Evolutionary conservation across 495 filamentous ascomycete species (phyloP).

Genomic region (Aspergillus sparsus): DNA sequence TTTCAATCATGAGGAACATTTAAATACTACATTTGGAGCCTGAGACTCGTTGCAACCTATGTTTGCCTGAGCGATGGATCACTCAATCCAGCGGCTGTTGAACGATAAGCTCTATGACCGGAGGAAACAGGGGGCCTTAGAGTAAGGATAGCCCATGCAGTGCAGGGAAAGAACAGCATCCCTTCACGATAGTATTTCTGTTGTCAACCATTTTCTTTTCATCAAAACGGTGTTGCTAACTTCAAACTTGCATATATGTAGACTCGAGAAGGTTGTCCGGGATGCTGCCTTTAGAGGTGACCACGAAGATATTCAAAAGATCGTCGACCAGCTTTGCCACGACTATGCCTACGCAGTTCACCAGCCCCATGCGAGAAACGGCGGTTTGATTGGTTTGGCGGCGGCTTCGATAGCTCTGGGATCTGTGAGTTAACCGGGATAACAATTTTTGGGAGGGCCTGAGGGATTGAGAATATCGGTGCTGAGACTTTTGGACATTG

Average conservation of each 20-base stretch:
- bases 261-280: conserved; percentile 87
- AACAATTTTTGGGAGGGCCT: not conserved
- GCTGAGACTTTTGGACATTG: conserved; percentile 27
- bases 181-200: not conserved
- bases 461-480: not conserved
- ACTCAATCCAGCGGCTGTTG: conserved; percentile 81
- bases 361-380: conserved; percentile 95
- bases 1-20: conserved; percentile 39
- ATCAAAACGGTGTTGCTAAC: conserved; percentile 12
- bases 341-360: conserved; percentile 98
- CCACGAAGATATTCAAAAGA: conserved; percentile 73
- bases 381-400: conserved; percentile 92
- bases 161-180: not conserved
- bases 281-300: conserved; percentile 77
- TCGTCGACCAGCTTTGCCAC: conserved; percentile 94
- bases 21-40: conserved; percentile 26
- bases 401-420: conserved; percentile 96
- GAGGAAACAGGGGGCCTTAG: conserved; percentile 91
- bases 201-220: not conserved
- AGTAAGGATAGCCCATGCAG: conserved; percentile 62
- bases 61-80: conserved; percentile 68
- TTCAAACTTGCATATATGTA: conserved; percentile 34
- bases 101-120: conserved; percentile 99
- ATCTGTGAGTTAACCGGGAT: conserved; percentile 59
- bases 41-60: conserved; percentile 28